Base-by-base conservation (phyloP, 352 stramenopile genomes). In the Phytophthora meadii region DNA sequence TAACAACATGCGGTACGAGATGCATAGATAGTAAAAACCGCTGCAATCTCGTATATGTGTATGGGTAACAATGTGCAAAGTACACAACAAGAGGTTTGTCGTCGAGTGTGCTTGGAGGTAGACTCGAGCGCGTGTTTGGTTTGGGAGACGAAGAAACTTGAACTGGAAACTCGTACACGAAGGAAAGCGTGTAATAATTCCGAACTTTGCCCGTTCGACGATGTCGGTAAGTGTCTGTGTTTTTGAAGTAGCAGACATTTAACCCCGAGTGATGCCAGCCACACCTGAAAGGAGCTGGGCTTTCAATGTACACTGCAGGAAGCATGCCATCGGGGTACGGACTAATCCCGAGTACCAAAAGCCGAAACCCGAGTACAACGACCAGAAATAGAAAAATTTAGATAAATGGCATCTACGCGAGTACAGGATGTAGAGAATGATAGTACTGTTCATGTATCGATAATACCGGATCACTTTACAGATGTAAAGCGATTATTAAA, bases 321-420 rank as follows among this genome's bases (percentile, higher is more conserved):
- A 90, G 72, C 88, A 97, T 96, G 37, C 89, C 89, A 17, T 92
- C 81, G 57, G 91, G n/a, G n/a, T n/a, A n/a, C n/a, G n/a, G n/a
- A n/a, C n/a, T n/a, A n/a, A n/a, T n/a, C n/a, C n/a, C n/a, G n/a
- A n/a, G n/a, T n/a, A n/a, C n/a, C n/a, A n/a, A n/a, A n/a, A n/a
- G n/a, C n/a, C n/a, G n/a, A n/a, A n/a, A n/a, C n/a, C n/a, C n/a
- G n/a, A n/a, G n/a, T n/a, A n/a, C n/a, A n/a, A n/a, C n/a, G n/a
- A n/a, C n/a, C n/a, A n/a, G n/a, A n/a, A n/a, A n/a, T n/a, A n/a
- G n/a, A n/a, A n/a, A n/a, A n/a, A n/a, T n/a, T n/a, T n/a, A n/a
- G n/a, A n/a, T n/a, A n/a, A n/a, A n/a, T n/a, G n/a, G n/a, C n/a
- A n/a, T n/a, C n/a, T n/a, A n/a, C n/a, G n/a, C n/a, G n/a, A n/a